Evolutionary conservation across 2,329 filamentous ascomycete genomes (phyloP), one percentile per base, ranked within the genome.

Genomic region (Pochonia chlamydosporia): DNA sequence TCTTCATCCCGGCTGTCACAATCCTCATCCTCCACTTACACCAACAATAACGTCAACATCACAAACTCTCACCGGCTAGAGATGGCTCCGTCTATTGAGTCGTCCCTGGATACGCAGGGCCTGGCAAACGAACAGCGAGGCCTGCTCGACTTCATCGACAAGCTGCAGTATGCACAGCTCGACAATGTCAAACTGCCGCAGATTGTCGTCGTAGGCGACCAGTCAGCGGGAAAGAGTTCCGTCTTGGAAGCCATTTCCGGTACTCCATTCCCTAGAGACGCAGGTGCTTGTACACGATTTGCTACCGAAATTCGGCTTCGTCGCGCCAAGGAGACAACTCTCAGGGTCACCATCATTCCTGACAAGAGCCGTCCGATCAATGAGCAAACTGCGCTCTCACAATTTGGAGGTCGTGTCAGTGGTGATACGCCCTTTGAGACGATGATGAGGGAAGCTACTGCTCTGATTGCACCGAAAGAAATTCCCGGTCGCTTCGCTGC

Each of bases 141-240:
- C 14, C 69, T 84, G 33, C 68, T 83, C 35, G 76, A 84, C 52
- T 73, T 78, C 41, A 72, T 82, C 48, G 75, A 78, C 50, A 73
- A 73, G 46, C 68, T 82, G n/a, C 71, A 75, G 58, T 70, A 75
- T 61, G 64, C 70, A 51, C 68, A 78, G 58, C 61, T 78, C 59
- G 66, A 78, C 56, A 72, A 75, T 59, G 66, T 76, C 54, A 71
- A 73, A 40, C 67, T 82, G 0, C 79, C 78, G 1, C 79, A 84
- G 56, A 77, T 84, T 30, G 79, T 84, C 40, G 79, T 84, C 21
- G 81, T 81, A 28, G 80, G 81, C 25, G 79, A 84, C 58, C 79
- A 84, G 61, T 82, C 78, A 2, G 75, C 78, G 5, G 81, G 81
- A 18, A 84, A 84, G 61, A 81, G 76, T 54, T 83, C 79, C 4